phyloP scores from a whole-genome alignment of 2,329 filamentous ascomycete species.

The Nemania serpens region DNA sequence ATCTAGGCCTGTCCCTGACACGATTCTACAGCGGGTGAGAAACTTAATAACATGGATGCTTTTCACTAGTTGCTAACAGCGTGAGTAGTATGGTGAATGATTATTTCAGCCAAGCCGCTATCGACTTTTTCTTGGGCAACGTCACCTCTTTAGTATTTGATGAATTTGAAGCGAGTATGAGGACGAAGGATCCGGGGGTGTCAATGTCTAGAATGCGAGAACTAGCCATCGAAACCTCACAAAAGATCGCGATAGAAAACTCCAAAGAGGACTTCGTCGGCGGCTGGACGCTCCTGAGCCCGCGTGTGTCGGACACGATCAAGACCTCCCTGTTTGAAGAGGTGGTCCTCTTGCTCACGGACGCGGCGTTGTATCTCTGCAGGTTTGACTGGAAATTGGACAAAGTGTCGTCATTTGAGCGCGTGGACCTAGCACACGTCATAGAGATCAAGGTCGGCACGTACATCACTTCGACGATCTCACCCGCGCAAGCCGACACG shows the following conservation, averaged over 20 bases:
- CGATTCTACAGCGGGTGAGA: slow-evolving; percentile 70
- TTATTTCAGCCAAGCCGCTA: slow-evolving; percentile 93
- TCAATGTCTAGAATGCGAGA: slow-evolving; percentile 84
- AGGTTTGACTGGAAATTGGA: slow-evolving; percentile 94
- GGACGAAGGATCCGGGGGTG: slow-evolving; percentile 87
- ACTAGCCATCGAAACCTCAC: slow-evolving; percentile 86
- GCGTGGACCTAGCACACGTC: slow-evolving; percentile 77
- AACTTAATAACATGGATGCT: not conserved
- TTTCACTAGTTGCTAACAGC: slow-evolving; percentile 11
- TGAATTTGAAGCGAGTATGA: slow-evolving; percentile 93
- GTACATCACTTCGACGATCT: slow-evolving; percentile 89
- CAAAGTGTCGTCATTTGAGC: slow-evolving; percentile 90
- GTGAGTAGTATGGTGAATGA: slow-evolving; percentile 86
- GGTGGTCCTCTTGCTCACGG: slow-evolving; percentile 83
- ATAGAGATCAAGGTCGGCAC: slow-evolving; percentile 76
- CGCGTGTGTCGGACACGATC: slow-evolving; percentile 71
- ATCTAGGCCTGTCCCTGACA: slow-evolving; percentile 86
- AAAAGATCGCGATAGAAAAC: slow-evolving; percentile 83
- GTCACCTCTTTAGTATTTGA: slow-evolving; percentile 85
- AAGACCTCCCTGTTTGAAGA: slow-evolving; percentile 81
- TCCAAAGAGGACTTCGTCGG: slow-evolving; percentile 83
- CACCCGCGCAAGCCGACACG: slow-evolving; percentile 76
- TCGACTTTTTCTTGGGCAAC: slow-evolving; percentile 92
- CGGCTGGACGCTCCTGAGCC: slow-evolving; percentile 87
- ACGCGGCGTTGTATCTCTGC: slow-evolving; percentile 84